phyloP scores from a whole-genome alignment of 2,329 filamentous ascomycete species.

The Microdochium trichocladiopsis region DNA sequence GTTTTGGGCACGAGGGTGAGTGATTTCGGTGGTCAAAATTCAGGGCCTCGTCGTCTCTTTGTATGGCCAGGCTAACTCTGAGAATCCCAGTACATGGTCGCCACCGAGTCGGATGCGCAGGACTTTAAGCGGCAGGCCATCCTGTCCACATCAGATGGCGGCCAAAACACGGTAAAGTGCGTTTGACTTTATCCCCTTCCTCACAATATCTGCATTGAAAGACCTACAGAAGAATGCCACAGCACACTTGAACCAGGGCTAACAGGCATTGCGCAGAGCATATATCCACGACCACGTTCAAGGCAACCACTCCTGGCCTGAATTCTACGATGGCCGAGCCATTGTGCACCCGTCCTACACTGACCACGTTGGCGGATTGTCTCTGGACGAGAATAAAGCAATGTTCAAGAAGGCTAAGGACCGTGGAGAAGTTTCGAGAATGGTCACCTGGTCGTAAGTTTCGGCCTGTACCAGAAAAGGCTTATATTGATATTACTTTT shows the following conservation, averaged over 20 bases:
- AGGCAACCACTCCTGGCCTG: conserved; percentile 18
- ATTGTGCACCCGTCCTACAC: conserved; percentile 16
- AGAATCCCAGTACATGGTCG: conserved; percentile 22
- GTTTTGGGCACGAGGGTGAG: conserved; percentile 20
- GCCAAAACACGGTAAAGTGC: conserved; percentile 25
- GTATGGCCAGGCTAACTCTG: conserved; percentile 9
- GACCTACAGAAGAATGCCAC: no score
- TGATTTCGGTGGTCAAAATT: neutral
- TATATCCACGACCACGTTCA: conserved; percentile 22
- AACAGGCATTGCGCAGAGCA: conserved; percentile 10
- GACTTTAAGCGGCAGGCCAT: conserved; percentile 21
- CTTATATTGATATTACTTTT: no score
- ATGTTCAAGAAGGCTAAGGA: conserved; percentile 14
- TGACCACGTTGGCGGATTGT: conserved; percentile 14
- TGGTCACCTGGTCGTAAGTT: conserved; percentile 25
- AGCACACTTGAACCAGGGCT: neutral
- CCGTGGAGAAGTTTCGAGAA: conserved; percentile 15
- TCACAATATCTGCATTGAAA: no score
- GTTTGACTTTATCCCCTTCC: conserved; percentile 1
- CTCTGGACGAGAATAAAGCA: conserved; percentile 16
- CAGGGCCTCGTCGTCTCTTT: neutral
- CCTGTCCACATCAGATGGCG: conserved; percentile 23
- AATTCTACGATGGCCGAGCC: conserved; percentile 20
- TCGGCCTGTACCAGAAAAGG: neutral
- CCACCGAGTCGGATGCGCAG: conserved; percentile 23